Evolutionary conservation across 106 monocot species (phyloP).

Genomic region (Hemerocallis citrina): DNA sequence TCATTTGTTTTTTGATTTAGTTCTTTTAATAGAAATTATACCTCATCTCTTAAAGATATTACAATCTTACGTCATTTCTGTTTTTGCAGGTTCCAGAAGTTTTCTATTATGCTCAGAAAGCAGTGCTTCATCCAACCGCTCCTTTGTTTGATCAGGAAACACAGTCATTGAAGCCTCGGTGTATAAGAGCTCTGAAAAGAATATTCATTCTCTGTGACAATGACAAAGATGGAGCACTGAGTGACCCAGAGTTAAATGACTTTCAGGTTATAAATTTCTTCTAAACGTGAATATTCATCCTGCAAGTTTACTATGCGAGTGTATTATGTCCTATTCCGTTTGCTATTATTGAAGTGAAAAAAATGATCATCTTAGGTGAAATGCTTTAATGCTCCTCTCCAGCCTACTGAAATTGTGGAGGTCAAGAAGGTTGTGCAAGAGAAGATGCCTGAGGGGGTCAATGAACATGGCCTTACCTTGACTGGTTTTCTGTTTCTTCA

Average conservation of each 20-base stretch:
- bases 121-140: constrained; percentile 93
- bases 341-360: background rate
- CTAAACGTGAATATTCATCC: background rate
- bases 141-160: constrained; percentile 97
- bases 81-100: constrained; percentile 74
- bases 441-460: constrained; percentile 95
- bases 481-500: constrained; percentile 97
- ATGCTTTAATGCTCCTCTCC: constrained; percentile 94
- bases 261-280: constrained; percentile 61
- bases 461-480: constrained; percentile 83
- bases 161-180: constrained; percentile 80
- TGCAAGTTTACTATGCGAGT: background rate
- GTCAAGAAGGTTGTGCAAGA: constrained; percentile 96
- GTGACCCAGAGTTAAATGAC: constrained; percentile 84
- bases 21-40: background rate
- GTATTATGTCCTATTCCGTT: background rate
- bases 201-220: constrained; percentile 93
- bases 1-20: background rate
- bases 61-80: no score
- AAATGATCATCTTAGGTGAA: constrained; percentile 44
- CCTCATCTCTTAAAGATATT: no score
- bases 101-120: constrained; percentile 98
- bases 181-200: constrained; percentile 87
- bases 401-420: constrained; percentile 77
- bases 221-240: constrained; percentile 95